phyloP scores from a whole-genome alignment of 202 grass and related monocot species.

The Alloteropsis angusta region DNA sequence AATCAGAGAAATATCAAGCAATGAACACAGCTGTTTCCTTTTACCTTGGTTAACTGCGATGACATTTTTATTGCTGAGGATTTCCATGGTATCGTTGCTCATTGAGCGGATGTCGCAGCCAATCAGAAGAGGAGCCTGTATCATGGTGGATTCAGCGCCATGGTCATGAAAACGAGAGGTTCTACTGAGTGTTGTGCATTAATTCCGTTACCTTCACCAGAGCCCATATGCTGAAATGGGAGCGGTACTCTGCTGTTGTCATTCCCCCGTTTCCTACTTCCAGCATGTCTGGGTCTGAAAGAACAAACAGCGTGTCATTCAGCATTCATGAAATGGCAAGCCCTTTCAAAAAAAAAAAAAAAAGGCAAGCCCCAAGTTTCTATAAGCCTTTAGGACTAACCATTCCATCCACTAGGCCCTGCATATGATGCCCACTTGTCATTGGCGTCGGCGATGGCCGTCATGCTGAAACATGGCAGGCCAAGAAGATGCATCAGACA shows the following conservation, averaged over 20 bases:
- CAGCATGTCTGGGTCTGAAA: conserved; percentile 63
- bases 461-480: conserved; percentile 29
- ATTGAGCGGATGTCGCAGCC: conserved; percentile 36
- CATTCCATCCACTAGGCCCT: conserved; percentile 57
- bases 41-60: conserved; percentile 64
- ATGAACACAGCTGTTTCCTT: background rate
- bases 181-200: background rate
- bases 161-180: background rate
- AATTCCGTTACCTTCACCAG: conserved; percentile 33
- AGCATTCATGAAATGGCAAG: background rate
- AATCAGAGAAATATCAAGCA: background rate
- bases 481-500: background rate
- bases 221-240: conserved; percentile 71
- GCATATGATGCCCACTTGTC: conserved; percentile 53
- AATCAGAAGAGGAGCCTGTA: conserved; percentile 49
- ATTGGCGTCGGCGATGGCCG: conserved; percentile 25
- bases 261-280: conserved; percentile 64
- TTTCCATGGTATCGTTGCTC: conserved; percentile 26
- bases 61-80: conserved; percentile 45
- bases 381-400: background rate
- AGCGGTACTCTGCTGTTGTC: conserved; percentile 46
- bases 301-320: background rate
- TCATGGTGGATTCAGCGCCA: background rate
- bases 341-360: too few species aligned
- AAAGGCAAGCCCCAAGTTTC: background rate